Percentiles rank a stretch among this genome's conserved stretches.
Conservation (phyloP, 495 filamentous ascomycete genomes). For the Alectoria sarmentosa region DNA sequence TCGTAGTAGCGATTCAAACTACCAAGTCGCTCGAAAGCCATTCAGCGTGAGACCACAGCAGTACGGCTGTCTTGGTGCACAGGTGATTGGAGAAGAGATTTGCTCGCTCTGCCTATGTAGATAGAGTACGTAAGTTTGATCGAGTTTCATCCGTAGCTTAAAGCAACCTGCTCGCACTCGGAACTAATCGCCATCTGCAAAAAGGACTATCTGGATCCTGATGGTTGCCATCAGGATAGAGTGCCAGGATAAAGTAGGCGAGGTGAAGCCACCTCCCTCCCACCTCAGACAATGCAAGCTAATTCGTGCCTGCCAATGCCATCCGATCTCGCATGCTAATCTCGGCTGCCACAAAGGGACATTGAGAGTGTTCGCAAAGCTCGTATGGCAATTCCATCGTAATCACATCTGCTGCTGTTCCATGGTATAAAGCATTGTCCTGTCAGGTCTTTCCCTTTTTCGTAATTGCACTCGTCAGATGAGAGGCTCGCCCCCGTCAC, state of each 20-base stretch:
- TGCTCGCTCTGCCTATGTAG: too few relatives aligned
- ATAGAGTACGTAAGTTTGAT: not conserved
- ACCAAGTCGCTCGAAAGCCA: too few relatives aligned
- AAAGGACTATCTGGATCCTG: not conserved
- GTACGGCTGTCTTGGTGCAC: too few relatives aligned
- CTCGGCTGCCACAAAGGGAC: not conserved
- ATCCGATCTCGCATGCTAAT: not conserved
- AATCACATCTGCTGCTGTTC: not conserved
- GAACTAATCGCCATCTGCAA: not conserved
- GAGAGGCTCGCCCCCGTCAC: constrained; percentile 1
- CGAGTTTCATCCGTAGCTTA: not conserved
- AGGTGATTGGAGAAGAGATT: not conserved
- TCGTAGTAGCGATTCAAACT: too few relatives aligned
- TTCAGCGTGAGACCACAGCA: too few relatives aligned
- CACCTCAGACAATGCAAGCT: not conserved
- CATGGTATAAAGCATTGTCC: not conserved
- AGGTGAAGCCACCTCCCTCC: not conserved
- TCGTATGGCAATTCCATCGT: not conserved
- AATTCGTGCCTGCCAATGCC: not conserved
- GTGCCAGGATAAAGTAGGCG: too few relatives aligned
- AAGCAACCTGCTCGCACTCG: not conserved
- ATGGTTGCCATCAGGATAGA: not conserved
- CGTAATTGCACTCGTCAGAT: too few relatives aligned
- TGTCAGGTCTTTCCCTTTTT: too few relatives aligned
- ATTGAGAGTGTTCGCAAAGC: not conserved